Conservation (phyloP, 768 basidiomycete genomes). For the Pleurotus djamor region DNA sequence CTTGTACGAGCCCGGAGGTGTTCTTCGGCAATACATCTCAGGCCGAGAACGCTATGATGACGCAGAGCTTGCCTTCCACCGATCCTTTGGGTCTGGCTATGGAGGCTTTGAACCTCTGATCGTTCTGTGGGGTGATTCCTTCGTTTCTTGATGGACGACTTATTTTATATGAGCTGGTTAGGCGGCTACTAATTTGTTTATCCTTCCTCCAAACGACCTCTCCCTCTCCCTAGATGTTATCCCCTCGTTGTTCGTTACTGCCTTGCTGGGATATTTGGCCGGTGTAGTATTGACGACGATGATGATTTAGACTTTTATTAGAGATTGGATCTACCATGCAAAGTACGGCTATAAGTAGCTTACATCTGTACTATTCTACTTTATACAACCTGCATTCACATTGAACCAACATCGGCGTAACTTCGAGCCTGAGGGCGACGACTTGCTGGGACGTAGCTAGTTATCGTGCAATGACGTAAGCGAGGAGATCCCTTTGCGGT, state of each 20-base stretch:
- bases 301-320: background rate
- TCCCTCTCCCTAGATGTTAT: background rate
- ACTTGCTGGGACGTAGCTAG: no score
- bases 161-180: background rate
- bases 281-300: no score
- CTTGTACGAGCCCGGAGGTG: constrained; percentile 91
- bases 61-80: constrained; percentile 34
- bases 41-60: constrained; percentile 29
- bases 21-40: constrained; percentile 65
- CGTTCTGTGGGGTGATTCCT: background rate
- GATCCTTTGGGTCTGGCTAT: constrained; percentile 66
- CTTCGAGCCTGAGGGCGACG: no score
- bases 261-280: background rate
- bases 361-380: background rate
- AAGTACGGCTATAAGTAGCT: background rate
- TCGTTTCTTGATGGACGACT: background rate
- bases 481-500: no score
- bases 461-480: background rate
- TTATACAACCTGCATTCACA: background rate
- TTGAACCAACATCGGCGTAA: no score
- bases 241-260: no score
- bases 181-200: background rate
- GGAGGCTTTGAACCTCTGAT: constrained; percentile 45
- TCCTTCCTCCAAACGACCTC: background rate
- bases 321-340: background rate